Percentiles rank a stretch among this genome's conserved stretches.
These are phyloP conservation scores for Eruca vesicaria DNA, from an alignment of 441 rosid species.

Conservation along the genomic window DNA sequence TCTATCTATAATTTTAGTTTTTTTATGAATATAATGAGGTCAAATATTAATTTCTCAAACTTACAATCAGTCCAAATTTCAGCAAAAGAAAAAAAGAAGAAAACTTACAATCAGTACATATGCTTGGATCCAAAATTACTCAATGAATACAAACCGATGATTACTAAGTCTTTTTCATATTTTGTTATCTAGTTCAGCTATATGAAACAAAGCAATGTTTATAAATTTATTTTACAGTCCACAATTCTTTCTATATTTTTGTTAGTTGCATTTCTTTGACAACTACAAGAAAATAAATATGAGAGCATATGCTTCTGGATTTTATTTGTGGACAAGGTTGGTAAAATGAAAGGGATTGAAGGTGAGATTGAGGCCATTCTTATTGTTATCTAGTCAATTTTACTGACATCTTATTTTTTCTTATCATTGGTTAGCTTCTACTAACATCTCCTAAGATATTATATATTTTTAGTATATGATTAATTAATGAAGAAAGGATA, in stretches of 20 bases:
- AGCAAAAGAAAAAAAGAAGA: too few species aligned
- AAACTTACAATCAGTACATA: neutral
- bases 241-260: neutral
- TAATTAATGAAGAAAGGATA: neutral
- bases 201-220: neutral
- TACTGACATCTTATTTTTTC: neutral
- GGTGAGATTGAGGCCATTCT: slow-evolving; percentile 13
- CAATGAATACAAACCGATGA: neutral
- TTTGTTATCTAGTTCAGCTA: neutral
- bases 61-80: neutral
- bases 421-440: neutral
- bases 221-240: neutral
- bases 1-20: neutral
- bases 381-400: slow-evolving; percentile 15
- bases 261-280: neutral
- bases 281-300: neutral
- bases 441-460: neutral
- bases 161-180: neutral
- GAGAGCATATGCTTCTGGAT: neutral
- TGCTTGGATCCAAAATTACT: neutral
- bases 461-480: neutral
- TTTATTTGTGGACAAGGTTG: slow-evolving; percentile 7
- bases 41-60: neutral
- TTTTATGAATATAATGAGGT: neutral
- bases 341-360: slow-evolving; percentile 3